Base-by-base conservation (phyloP, 2,329 filamentous ascomycete genomes). In the Penicillium oxalicum region DNA sequence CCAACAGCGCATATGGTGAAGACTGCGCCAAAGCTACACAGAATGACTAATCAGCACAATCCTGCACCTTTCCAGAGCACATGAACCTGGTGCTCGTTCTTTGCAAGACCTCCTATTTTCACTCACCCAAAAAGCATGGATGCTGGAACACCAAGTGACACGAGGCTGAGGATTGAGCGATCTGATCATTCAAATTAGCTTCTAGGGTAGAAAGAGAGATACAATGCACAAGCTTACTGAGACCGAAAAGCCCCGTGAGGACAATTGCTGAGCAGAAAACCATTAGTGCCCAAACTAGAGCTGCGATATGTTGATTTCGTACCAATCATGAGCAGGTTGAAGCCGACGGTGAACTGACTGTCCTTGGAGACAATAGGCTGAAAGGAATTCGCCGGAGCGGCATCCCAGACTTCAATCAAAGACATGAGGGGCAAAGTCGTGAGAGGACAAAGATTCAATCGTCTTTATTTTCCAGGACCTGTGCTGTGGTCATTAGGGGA, bases 1-100 rank as follows among this genome's bases (percentile, higher is more conserved):
- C 93, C 93, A 68, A 93, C 93, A 52, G 91, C 93, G 74, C 93
- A 98, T 74, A 98, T 97, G 86, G 96, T 95, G 74, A 93, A 96
- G 40, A 98, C 90, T 44, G 91, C 86, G 61, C 93, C 93, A 70
- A 95, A 87, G 44, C 91, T 96, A 45, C 18, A 12, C 28, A 28
- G n/a, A 36, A 25, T n/a, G 18, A 13, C 27, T 8, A 8, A 44
- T 44, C 33, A 41, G 12, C 24, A 41, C 33, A 26, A 24, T 39
- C 44, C 1, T 26, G 26, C 18, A 18, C 18, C 18, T 18, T 1
- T 18, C 18, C 18, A 18, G 18, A 18, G 18, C 2, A 18, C 18
- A 18, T 18, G 18, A 18, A 18, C 18, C 2, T 18, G 18, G 18
- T 18, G 18, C 18, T 18, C 18, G 18, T 18, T 18, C 18, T 18